These are phyloP conservation scores for Trametes cubensis DNA, from an alignment of 768 basidiomycete genomes.

Conservation along the genomic window DNA sequence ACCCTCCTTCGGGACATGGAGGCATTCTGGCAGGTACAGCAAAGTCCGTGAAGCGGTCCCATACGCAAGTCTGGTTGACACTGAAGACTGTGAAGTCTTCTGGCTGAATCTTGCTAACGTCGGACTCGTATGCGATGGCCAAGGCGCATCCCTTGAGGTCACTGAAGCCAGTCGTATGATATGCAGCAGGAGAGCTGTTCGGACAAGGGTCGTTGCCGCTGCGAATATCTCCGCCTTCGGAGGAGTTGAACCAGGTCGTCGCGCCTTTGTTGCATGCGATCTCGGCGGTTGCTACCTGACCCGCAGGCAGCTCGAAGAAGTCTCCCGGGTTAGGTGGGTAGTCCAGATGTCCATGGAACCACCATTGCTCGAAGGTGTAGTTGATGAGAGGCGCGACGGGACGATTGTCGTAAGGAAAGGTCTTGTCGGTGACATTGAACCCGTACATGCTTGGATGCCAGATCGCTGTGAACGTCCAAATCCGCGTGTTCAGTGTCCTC, in stretches of 20 bases:
- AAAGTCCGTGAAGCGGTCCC: conserved; percentile 70
- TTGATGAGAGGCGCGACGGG: conserved; percentile 48
- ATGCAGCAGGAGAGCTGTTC: conserved; percentile 37
- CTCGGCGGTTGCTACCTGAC: conserved; percentile 53
- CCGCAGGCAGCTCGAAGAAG: conserved; percentile 63
- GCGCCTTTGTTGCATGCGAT: conserved; percentile 63
- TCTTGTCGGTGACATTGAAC: conserved; percentile 61
- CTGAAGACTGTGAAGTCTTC: conserved; percentile 75
- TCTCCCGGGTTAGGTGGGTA: conserved; percentile 59
- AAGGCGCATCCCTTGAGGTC: conserved; percentile 68
- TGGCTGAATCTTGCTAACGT: conserved; percentile 58
- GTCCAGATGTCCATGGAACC: conserved; percentile 66
- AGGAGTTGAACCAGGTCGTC: conserved; percentile 57
- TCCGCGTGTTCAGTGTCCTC: background rate
- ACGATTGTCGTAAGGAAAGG: conserved; percentile 65
- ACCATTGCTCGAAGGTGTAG: conserved; percentile 49
- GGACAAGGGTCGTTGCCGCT: conserved; percentile 58
- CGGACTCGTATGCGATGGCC: conserved; percentile 73
- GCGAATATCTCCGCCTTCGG: conserved; percentile 56
- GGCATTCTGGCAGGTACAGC: conserved; percentile 69
- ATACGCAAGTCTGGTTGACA: conserved; percentile 76
- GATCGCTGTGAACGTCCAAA: conserved; percentile 38
- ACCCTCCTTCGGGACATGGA: conserved; percentile 64
- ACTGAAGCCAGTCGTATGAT: conserved; percentile 56
- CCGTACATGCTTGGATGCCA: conserved; percentile 66